Evolutionary conservation across 2,329 filamentous ascomycete species (phyloP), one percentile per base, ranked within the genome.

Genomic region (Aureobasidium namibiae): DNA sequence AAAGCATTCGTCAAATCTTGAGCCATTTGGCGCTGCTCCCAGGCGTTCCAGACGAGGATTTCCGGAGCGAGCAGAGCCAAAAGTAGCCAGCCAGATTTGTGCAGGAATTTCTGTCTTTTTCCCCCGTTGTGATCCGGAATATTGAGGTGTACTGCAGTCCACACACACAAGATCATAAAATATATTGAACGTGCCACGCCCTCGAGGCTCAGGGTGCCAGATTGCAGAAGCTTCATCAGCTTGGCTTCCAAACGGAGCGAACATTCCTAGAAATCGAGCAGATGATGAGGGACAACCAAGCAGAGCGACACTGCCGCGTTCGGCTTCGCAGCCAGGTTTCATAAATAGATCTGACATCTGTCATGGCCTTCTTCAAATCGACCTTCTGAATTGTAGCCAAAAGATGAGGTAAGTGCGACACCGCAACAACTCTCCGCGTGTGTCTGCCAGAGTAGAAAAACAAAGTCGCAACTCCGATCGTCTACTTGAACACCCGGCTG

Each of bases 121-220:
- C 21, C 31, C 18, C 18, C 23, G 16, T 26, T 26, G 0, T 24
- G 21, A 3, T 38, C 59, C 6, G 62, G 61, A 8, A 64, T 16
- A 18, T 65, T 65, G 11, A 65, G 60, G 38, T 65, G 64, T 18
- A 64, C 50, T 3, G 64, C 60, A 4, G 57, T 62, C 59, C 61
- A 65, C 21, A 63, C 49, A 36, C 64, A 65, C 14, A 64, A 34
- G 16, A 50, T 31, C 56, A 63, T 50, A 62, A 4, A 61, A 50
- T n/a, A 63, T 57, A 41, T 44, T 44, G 33, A 46, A 62, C 1
- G 63, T 63, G 5, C 63, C 63, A 31, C 63, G 56, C 16, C 42
- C 54, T 7, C n/a, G 42, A 3, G 62, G 62, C 36, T 63, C 62
- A 8, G 62, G 59, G 29, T 63, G 56, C 63, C 63, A 65, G 18